These are phyloP conservation scores for Viola pubescens DNA, from an alignment of 441 rosid genomes.

Conservation along the genomic window DNA sequence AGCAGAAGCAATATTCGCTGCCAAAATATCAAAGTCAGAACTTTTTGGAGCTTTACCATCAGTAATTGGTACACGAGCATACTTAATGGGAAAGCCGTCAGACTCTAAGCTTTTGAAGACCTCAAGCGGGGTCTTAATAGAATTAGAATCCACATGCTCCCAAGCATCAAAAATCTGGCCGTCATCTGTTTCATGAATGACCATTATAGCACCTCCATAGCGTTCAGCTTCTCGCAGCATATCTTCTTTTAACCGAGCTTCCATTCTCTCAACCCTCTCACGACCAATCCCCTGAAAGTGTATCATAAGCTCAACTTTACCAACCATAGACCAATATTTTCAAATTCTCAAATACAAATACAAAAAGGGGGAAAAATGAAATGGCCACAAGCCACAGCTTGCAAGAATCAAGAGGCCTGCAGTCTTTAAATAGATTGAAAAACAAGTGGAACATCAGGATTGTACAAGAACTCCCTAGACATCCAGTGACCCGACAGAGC, in stretches of 20 bases:
- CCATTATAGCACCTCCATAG: constrained; percentile 94
- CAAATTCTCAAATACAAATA: constrained; percentile 2
- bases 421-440: no score
- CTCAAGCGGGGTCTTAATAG: constrained; percentile 93
- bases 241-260: constrained; percentile 95
- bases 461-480: no score
- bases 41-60: constrained; percentile 99
- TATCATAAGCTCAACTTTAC: constrained; percentile 18
- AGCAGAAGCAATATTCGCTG: constrained; percentile 78
- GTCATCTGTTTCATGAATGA: constrained; percentile 89
- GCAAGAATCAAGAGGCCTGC: no score
- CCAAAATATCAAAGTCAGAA: constrained; percentile 85
- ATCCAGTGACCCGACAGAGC: no score
- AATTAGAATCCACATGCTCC: constrained; percentile 75
- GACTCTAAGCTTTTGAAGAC: constrained; percentile 83
- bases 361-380: constrained; percentile 1
- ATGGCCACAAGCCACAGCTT: neutral
- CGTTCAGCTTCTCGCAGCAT: constrained; percentile 85
- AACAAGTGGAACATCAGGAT: no score
- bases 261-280: constrained; percentile 96
- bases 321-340: neutral
- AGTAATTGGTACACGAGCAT: constrained; percentile 97
- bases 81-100: constrained; percentile 77
- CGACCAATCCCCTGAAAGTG: constrained; percentile 84
- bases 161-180: constrained; percentile 87